These are phyloP conservation scores for Abrus pulchellus DNA, from an alignment of 306 rosid genomes.

Conservation along the genomic window DNA sequence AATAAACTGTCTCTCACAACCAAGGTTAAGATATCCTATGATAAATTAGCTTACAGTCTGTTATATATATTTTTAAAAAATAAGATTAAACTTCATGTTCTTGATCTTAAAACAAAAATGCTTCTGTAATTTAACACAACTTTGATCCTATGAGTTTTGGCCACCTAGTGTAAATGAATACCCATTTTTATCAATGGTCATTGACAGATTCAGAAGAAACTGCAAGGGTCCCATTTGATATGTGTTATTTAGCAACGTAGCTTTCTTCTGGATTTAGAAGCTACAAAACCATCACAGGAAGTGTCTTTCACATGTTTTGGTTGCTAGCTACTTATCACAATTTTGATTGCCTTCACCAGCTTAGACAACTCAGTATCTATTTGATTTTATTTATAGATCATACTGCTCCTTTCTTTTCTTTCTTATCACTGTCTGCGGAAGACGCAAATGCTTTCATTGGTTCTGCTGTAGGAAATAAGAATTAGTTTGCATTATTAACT, in stretches of 20 bases:
- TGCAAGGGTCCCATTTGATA: conserved; percentile 23
- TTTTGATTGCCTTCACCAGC: background rate
- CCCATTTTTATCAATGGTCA: background rate
- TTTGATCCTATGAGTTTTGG: background rate
- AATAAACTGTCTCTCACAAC: background rate
- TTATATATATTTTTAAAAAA: background rate
- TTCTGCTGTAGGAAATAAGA: background rate
- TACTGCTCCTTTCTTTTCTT: conserved; percentile 19
- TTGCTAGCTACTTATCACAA: background rate
- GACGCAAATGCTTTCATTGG: conserved; percentile 8
- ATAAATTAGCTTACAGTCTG: conserved; percentile 3
- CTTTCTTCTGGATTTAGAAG: background rate
- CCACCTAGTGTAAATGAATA: background rate
- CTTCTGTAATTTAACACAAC: background rate
- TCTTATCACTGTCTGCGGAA: background rate
- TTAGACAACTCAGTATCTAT: background rate
- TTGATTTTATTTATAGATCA: background rate
- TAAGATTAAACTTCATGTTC: background rate
- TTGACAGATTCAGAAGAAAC: conserved; percentile 17
- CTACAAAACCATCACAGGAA: background rate
- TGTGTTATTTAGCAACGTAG: background rate
- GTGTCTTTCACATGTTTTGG: conserved; percentile 19
- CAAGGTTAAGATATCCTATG: background rate
- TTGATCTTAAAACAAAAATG: background rate
- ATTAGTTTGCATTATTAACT: background rate